Evolutionary conservation across 805 yeast genomes (phyloP).

Genomic region (Myxozyma nipponensis): DNA sequence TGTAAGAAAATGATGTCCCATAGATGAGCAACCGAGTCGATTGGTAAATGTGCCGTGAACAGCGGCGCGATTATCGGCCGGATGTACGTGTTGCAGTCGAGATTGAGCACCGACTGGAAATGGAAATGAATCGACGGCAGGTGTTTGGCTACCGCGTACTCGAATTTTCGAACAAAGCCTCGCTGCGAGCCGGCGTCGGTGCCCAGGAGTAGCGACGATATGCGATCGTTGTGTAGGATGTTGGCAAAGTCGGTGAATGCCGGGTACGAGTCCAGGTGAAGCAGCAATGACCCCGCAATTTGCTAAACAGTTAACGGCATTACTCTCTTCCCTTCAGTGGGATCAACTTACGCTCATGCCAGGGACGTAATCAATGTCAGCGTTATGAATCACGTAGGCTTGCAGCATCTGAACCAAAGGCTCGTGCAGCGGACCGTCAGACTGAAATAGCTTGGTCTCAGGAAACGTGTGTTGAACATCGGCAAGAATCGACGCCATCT

Average conservation of each 20-base stretch:
- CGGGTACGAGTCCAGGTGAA: constrained; percentile 39
- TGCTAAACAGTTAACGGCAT: constrained; percentile 2
- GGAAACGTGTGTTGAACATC: constrained; percentile 39
- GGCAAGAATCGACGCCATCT: constrained; percentile 4
- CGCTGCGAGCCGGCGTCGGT: constrained; percentile 35
- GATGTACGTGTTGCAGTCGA: constrained; percentile 46
- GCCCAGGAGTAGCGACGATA: constrained; percentile 35
- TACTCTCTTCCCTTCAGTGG: no score
- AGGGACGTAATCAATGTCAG: constrained; percentile 34
- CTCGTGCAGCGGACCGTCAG: constrained; percentile 36
- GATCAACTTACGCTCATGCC: constrained; percentile 36
- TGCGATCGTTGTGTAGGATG: constrained; percentile 38
- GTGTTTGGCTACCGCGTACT: constrained; percentile 45
- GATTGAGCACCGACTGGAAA: constrained; percentile 42
- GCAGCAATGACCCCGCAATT: constrained; percentile 44
- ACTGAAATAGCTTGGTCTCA: constrained; percentile 40
- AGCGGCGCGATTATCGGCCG: constrained; percentile 43
- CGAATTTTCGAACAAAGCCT: constrained; percentile 47
- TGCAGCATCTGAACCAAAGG: constrained; percentile 38
- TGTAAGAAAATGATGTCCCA: constrained; percentile 61
- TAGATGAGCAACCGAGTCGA: constrained; percentile 48
- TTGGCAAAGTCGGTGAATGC: constrained; percentile 44
- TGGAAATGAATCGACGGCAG: constrained; percentile 49
- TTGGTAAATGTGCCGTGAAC: constrained; percentile 45
- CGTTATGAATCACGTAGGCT: constrained; percentile 34